Evolutionary conservation across 1,284 basidiomycete genomes (phyloP).

Genomic region (Papiliotrema flavescens): DNA sequence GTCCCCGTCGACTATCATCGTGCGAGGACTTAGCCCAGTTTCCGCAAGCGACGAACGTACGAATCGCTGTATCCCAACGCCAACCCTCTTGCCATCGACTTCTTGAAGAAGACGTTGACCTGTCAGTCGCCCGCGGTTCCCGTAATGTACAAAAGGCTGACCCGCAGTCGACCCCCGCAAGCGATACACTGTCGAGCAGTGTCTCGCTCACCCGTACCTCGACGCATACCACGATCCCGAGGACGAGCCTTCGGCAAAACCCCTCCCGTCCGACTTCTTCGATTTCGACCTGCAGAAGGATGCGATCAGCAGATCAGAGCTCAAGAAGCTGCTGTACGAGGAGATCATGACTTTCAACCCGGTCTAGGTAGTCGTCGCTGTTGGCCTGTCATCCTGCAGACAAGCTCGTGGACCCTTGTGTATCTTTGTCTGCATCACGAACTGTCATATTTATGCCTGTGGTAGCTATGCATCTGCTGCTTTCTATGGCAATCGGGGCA

Average conservation of each 20-base stretch:
- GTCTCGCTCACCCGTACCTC: constrained; percentile 85
- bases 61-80: constrained; percentile 80
- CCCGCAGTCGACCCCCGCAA: constrained; percentile 81
- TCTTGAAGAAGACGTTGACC: constrained; percentile 83
- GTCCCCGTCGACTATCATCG: background rate
- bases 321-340: constrained; percentile 59
- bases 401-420: too few species aligned
- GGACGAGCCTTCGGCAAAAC: constrained; percentile 86
- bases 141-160: background rate
- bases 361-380: background rate
- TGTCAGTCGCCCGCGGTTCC: constrained; percentile 54
- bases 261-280: constrained; percentile 86
- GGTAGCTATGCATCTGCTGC: too few species aligned
- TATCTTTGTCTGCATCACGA: too few species aligned
- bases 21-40: constrained; percentile 41
- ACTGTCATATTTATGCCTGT: too few species aligned
- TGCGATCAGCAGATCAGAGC: constrained; percentile 78
- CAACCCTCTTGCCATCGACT: constrained; percentile 78
- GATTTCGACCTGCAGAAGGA: constrained; percentile 94
- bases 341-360: constrained; percentile 70
- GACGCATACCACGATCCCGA: constrained; percentile 86
- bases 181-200: constrained; percentile 82
- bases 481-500: too few species aligned
- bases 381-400: too few species aligned
- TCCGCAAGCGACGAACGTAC: constrained; percentile 78